These are phyloP conservation scores for Neurospora sp. DNA, from an alignment of 495 filamentous ascomycete species.

Conservation along the genomic window DNA sequence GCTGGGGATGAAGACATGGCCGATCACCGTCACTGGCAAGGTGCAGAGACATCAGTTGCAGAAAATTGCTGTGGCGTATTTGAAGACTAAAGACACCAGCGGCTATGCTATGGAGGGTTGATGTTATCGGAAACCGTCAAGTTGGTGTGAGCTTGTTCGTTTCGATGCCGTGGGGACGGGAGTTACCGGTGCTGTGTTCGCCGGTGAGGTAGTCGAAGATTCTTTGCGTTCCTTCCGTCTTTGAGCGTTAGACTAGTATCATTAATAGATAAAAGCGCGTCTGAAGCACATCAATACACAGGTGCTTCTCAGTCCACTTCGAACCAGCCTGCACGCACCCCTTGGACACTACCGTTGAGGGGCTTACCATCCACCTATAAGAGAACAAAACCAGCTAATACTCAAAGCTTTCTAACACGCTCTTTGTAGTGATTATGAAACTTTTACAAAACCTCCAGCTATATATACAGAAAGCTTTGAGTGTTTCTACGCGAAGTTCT, in stretches of 20 bases:
- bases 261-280: background rate
- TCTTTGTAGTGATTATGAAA: background rate
- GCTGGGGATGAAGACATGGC: background rate
- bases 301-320: background rate
- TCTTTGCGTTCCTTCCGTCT: too few species aligned
- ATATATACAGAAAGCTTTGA: background rate
- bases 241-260: background rate
- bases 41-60: background rate
- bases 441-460: background rate
- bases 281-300: background rate
- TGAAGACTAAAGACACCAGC: background rate
- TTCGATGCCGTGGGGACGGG: too few species aligned
- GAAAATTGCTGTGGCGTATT: background rate
- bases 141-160: too few species aligned
- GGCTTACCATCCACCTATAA: background rate
- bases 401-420: background rate
- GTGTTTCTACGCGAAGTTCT: background rate
- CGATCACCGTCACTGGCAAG: background rate
- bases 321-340: background rate
- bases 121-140: background rate
- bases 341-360: background rate
- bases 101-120: background rate
- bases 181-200: too few species aligned
- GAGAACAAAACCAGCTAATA: rapidly evolving
- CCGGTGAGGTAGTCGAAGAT: too few species aligned